Percentiles rank a stretch among this genome's conserved stretches.
phyloP scores from a whole-genome alignment of 257 asterid species.

The Scutellaria galericulata region DNA sequence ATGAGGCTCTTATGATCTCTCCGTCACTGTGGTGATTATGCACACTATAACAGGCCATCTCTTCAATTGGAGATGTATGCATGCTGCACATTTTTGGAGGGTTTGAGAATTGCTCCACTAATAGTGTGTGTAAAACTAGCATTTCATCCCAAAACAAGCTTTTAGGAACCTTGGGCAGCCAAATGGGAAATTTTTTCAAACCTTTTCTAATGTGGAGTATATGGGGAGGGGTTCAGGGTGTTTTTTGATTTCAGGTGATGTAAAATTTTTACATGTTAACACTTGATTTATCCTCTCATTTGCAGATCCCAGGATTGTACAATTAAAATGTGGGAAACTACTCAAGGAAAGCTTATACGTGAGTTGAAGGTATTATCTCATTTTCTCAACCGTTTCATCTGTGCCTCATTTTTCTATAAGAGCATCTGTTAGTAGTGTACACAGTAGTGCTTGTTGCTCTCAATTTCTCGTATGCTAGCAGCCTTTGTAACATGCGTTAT shows the following conservation, averaged over 20 bases:
- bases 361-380: conserved; percentile 70
- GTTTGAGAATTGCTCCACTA: conserved; percentile 20
- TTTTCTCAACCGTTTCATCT: not conserved
- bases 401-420: conserved; percentile 5
- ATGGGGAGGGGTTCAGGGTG: conserved; percentile 6
- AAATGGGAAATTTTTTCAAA: conserved; percentile 9
- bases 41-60: not conserved
- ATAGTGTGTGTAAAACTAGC: conserved; percentile 11
- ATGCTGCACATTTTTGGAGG: not conserved
- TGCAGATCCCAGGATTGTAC: conserved; percentile 96
- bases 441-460: not conserved
- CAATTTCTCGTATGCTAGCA: not conserved
- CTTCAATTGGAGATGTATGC: not conserved
- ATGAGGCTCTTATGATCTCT: conserved; percentile 7
- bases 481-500: not conserved
- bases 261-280: not conserved
- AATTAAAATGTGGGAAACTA: conserved; percentile 90
- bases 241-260: conserved; percentile 23
- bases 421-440: conserved; percentile 16
- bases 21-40: conserved; percentile 11
- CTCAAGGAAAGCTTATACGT: conserved; percentile 88
- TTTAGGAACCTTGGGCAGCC: conserved; percentile 21
- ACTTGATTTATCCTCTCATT: conserved; percentile 27
- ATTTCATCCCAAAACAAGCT: conserved; percentile 15
- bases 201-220: conserved; percentile 20